Percentiles rank a stretch among this genome's conserved stretches.
These are phyloP conservation scores for Paracoccidioides lutzii DNA, from an alignment of 2,329 filamentous ascomycete genomes.

Conservation along the genomic window DNA sequence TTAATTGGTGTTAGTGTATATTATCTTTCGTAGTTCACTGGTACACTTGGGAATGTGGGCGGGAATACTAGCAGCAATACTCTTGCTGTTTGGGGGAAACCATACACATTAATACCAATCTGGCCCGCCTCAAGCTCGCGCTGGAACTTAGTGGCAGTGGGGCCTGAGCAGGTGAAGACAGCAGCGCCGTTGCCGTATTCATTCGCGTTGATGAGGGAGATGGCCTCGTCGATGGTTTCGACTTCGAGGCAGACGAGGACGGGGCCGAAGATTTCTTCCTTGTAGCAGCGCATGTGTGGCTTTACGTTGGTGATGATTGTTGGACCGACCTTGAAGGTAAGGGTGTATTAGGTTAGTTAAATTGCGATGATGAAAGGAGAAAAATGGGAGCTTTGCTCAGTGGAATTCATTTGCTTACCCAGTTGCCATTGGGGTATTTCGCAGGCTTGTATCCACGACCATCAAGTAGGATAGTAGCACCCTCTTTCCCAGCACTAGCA, in stretches of 20 bases:
- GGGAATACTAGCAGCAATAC: too few relatives aligned
- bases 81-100: background rate
- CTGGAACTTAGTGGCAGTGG: slow-evolving; percentile 50
- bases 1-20: background rate
- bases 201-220: slow-evolving; percentile 52
- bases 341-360: background rate
- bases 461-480: slow-evolving; percentile 51
- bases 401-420: slow-evolving; percentile 32
- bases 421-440: slow-evolving; percentile 55
- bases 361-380: background rate
- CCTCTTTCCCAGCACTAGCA: slow-evolving; percentile 48
- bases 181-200: slow-evolving; percentile 55
- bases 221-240: slow-evolving; percentile 48
- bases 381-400: background rate
- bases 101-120: slow-evolving; percentile 49
- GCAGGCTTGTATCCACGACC: slow-evolving; percentile 47
- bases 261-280: slow-evolving; percentile 54
- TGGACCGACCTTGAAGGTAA: slow-evolving; percentile 40
- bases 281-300: slow-evolving; percentile 54
- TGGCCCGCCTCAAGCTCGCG: slow-evolving; percentile 54
- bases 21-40: background rate
- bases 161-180: slow-evolving; percentile 51
- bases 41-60: background rate
- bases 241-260: slow-evolving; percentile 51
- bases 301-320: slow-evolving; percentile 55